phyloP scores from a whole-genome alignment of 2,329 filamentous ascomycete species.

The Fusarium papillatum region DNA sequence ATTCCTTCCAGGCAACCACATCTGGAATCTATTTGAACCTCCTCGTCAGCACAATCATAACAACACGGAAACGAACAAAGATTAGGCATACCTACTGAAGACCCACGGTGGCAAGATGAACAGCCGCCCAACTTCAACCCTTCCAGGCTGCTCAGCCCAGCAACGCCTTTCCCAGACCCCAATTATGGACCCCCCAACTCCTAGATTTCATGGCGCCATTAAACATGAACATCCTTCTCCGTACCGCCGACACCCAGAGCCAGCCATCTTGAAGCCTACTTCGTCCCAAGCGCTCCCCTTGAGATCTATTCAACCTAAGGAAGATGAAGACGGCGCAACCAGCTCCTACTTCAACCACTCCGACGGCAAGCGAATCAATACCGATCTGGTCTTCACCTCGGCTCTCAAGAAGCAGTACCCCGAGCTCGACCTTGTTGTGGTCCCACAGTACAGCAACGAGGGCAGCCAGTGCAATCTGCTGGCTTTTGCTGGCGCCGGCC shows the following conservation, averaged over 20 bases:
- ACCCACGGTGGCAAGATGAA: not conserved
- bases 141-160: not conserved
- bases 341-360: constrained; percentile 54
- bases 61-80: not conserved
- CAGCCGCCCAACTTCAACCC: not conserved
- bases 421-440: constrained; percentile 55
- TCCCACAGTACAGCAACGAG: constrained; percentile 44
- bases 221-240: not conserved
- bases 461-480: constrained; percentile 50
- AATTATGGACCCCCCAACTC: not conserved
- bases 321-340: not conserved
- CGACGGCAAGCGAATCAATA: constrained; percentile 55
- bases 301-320: not conserved
- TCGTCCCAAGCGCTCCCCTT: not conserved
- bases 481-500: constrained; percentile 56
- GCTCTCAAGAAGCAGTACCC: constrained; percentile 59
- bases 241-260: not conserved
- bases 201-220: not conserved
- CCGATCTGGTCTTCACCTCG: constrained; percentile 56
- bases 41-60: not conserved
- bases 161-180: not conserved
- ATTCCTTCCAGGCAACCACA: not conserved
- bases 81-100: not conserved
- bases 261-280: not conserved
- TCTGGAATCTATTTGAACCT: not conserved